Base-by-base conservation (phyloP, 768 basidiomycete genomes). In the Russula lepida region DNA sequence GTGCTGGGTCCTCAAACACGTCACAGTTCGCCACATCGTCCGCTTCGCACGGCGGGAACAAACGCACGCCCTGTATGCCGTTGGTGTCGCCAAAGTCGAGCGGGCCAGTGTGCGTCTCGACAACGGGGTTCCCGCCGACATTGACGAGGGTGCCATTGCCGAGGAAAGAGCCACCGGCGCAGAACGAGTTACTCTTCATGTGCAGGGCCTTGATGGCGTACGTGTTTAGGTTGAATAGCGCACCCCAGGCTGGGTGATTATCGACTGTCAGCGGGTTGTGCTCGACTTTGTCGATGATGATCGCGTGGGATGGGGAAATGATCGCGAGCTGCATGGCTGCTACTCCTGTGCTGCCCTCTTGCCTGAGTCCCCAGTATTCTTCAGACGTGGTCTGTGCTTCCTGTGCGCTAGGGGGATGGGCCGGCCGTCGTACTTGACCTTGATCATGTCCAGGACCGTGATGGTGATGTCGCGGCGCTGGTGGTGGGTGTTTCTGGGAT, bases 241-340 rank as follows among this genome's bases (percentile, higher is more conserved):
- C 85, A 0, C 78, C 87, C 89, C 90, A 92, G 13, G 89, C 88
- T 17, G 89, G 89, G 68, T 89, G 89, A 17, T 32, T 23, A 63
- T 80, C 72, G 69, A 90, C 76, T 1, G 81, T 80, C 53, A 90
- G 73, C 33, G 89, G 89, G 68, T 92, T 92, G 71, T 91, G 88
- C 69, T 90, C 89, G 27, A 90, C 89, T 72, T 92, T 92, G 79
- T 92, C 89, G 41, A 92, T 70, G 52, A 92, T 78, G 64, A 91
- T 71, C 17, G 82, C 88, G 66, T 88, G 87, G 9, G 80, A 81
- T 17, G 80, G 68, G 4, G 89, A 91, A 64, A 91, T 77, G 60
- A 91, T 72, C 6, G 76, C 75, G 59, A 91, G 69, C 69, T 91
- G 88, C 88, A 90, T 90, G 3, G 89, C 89, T 59, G 82, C 75